Percentiles rank a stretch among this genome's conserved stretches.
Evolutionary conservation across 768 basidiomycete species (phyloP).

Genomic region (Termitomyces sp.): DNA sequence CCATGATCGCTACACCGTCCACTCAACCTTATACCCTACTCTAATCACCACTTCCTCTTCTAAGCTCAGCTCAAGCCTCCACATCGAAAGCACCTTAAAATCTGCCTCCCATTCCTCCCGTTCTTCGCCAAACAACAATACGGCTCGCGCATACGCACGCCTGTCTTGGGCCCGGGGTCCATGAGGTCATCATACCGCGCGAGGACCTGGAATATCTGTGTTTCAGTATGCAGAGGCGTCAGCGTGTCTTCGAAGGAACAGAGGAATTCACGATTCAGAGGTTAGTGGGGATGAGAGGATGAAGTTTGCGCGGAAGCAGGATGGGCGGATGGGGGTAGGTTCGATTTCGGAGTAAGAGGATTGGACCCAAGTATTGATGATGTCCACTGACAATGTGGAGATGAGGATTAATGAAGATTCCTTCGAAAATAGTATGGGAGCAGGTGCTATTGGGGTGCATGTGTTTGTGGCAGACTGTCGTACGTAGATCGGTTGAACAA

Average conservation of each 20-base stretch:
- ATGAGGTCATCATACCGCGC: slow-evolving; percentile 13
- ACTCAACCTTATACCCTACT: slow-evolving; percentile 8
- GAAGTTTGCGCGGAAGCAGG: slow-evolving; percentile 15
- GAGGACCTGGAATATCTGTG: slow-evolving; percentile 10
- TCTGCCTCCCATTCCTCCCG: slow-evolving; percentile 10
- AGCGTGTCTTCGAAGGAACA: slow-evolving; percentile 9
- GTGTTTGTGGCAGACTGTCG: neutral
- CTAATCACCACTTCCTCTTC: neutral
- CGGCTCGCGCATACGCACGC: slow-evolving; percentile 8
- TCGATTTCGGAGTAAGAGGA: neutral
- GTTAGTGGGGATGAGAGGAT: neutral
- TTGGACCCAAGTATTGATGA: slow-evolving; percentile 6
- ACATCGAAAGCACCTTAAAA: slow-evolving; percentile 12
- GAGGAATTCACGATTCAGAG: neutral
- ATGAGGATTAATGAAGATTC: slow-evolving; percentile 14
- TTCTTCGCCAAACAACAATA: slow-evolving; percentile 11
- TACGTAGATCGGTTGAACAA: neutral
- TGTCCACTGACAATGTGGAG: slow-evolving; percentile 6
- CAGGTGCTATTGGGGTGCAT: neutral
- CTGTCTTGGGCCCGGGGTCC: slow-evolving; percentile 7
- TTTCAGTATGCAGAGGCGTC: slow-evolving; percentile 6
- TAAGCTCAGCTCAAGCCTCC: slow-evolving; percentile 5
- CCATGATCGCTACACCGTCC: too few relatives aligned
- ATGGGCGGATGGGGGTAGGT: neutral
- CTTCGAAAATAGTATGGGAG: slow-evolving; percentile 11